Base-by-base conservation (phyloP, 1,284 basidiomycete genomes). In the Malassezia sympodialis region DNA sequence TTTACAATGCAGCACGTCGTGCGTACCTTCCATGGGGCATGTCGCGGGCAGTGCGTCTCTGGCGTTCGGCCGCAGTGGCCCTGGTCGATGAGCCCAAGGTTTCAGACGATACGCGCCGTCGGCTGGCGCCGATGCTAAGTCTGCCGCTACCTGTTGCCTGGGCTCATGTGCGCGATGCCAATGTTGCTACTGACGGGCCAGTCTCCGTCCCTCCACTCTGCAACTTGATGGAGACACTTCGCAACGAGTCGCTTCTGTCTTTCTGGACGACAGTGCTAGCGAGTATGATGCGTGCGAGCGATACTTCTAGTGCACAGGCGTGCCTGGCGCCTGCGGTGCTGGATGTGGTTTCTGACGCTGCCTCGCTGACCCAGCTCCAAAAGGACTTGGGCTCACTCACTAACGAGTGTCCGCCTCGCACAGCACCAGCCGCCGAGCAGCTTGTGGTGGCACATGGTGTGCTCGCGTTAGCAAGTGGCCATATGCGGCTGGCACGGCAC, bases 201-300 rank as follows among this genome's bases (percentile, higher is more conserved):
- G 19, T 31, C 26, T 31, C 40, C 14, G 54, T 63, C 23, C 63
- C 66, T 3, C 63, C 64, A 0, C 37, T 72, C 19, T 56, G 58
- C 24, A 56, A 60, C 41, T 59, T 72, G 34, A 60, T 69, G 10
- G 62, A 66, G 26, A 62, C 54, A 6, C 51, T 67, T 51, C 69
- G 70, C 21, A 46, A 44, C n/a, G 32, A 57, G 24, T 59, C 67
- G 44, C 60, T 69, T 8, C 49, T 52, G 2, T 41, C 49, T 12
- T 61, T 65, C 4, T 72, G 69, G 69, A 52, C 61, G 19, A 53
- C 58, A 10, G 55, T 72, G 2, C 49, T 69, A 15, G 54, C 51
- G 17, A 66, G 60, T 19, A 43, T 71, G 6, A 60, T 66, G 14
- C 57, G 58, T 17, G 37, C 28, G 14, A 46, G 43, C 21, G 31